A percentile compares a stretch with the other conserved stretches of the same genome.
These are phyloP conservation scores for Aspergillus egyptiacus DNA, from an alignment of 495 filamentous ascomycete species.

Conservation along the genomic window DNA sequence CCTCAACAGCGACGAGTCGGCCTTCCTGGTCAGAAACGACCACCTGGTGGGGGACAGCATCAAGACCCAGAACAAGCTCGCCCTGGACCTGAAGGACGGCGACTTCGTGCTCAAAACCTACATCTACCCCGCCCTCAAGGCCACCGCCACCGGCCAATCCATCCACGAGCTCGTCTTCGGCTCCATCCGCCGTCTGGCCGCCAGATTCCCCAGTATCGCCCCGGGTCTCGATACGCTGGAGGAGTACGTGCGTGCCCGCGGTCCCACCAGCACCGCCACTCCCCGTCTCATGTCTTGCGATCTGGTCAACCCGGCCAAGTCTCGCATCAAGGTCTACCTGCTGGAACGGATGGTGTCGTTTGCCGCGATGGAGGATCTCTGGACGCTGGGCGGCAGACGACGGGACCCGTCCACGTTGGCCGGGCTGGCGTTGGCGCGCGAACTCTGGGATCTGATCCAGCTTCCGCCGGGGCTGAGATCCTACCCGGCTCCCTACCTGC, in stretches of 20 bases:
- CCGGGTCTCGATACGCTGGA: background rate
- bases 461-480: no score
- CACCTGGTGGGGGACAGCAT: background rate
- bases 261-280: background rate
- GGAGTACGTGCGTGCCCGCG: background rate
- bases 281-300: conserved; percentile 17
- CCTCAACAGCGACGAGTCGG: background rate
- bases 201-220: background rate
- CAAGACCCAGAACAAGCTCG: conserved; percentile 15
- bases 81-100: conserved; percentile 8
- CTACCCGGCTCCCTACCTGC: background rate
- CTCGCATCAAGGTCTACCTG: conserved; percentile 17
- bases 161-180: conserved; percentile 10
- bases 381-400: conserved; percentile 12
- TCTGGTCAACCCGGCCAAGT: conserved; percentile 4
- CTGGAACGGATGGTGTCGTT: conserved; percentile 4
- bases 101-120: conserved; percentile 7
- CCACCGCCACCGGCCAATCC: conserved; percentile 1
- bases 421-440: background rate
- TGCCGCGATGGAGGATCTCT: conserved; percentile 4
- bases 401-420: background rate
- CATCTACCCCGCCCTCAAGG: conserved; percentile 10
- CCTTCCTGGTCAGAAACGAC: background rate
- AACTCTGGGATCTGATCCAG: conserved; percentile 16
- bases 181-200: background rate